phyloP scores from a whole-genome alignment of 208 protist species.

The Wallacemonas sp. region DNA sequence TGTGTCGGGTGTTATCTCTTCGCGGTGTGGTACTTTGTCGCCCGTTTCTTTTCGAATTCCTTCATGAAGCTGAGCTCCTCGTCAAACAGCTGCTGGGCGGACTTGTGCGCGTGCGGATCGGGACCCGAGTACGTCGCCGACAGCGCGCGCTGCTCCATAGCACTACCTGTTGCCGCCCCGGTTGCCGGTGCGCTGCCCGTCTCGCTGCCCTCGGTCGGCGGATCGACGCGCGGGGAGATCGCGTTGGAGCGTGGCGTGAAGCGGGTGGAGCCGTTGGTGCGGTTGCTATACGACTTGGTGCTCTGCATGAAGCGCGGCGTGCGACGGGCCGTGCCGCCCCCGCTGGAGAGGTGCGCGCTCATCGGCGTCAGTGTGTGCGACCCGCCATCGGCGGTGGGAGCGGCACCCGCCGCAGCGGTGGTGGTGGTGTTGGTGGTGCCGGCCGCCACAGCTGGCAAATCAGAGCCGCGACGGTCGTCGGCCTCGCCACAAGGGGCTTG shows the following conservation, averaged over 20 bases:
- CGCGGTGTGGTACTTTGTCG: slow-evolving; percentile 15
- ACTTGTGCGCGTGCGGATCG: slow-evolving; percentile 24
- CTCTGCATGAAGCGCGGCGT: slow-evolving; percentile 49
- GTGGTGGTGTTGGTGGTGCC: neutral
- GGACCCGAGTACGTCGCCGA: slow-evolving; percentile 3
- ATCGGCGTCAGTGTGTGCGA: neutral
- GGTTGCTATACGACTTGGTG: slow-evolving; percentile 31
- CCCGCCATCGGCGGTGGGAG: too few relatives aligned
- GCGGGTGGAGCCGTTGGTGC: slow-evolving; percentile 14
- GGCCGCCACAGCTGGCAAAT: neutral
- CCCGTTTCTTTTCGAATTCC: slow-evolving; percentile 32
- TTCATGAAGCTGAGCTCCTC: slow-evolving; percentile 56
- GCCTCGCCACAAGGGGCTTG: neutral
- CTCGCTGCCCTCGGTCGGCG: neutral
- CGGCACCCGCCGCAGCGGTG: too few relatives aligned
- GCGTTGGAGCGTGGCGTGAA: neutral
- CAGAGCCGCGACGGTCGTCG: neutral
- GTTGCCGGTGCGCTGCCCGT: neutral
- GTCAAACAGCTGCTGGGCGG: slow-evolving; percentile 46
- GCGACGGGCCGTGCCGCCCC: neutral
- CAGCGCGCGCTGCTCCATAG: neutral
- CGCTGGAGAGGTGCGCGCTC: slow-evolving; percentile 3
- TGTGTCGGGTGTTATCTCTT: neutral
- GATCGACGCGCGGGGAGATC: neutral
- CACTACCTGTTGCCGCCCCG: neutral